Evolutionary conservation across 2,329 filamentous ascomycete genomes (phyloP).

Genomic region (Pyricularia pennisetigena): DNA sequence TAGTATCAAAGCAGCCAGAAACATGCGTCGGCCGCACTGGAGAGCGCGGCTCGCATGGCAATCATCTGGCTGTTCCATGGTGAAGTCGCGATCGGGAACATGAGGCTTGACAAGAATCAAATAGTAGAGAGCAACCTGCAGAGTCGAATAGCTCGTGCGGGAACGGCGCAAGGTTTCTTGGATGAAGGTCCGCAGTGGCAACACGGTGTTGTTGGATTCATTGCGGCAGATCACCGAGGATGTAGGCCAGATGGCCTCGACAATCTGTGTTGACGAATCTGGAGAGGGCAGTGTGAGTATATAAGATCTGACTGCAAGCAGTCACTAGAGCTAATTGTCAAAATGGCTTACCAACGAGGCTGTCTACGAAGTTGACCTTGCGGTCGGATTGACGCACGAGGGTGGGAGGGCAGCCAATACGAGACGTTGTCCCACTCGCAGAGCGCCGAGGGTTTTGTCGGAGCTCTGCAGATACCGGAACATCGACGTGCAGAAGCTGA

Average conservation of each 20-base stretch:
- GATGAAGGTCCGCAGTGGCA: conserved; percentile 91
- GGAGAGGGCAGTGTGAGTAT: conserved; percentile 26
- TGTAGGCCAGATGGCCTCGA: conserved; percentile 93
- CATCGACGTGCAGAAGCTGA: conserved; percentile 23
- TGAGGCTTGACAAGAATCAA: conserved; percentile 87
- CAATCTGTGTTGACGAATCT: conserved; percentile 97
- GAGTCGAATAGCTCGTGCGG: conserved; percentile 90
- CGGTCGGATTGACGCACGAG: conserved; percentile 82
- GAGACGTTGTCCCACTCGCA: conserved; percentile 40
- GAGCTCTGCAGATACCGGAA: conserved; percentile 43
- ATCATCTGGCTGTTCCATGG: conserved; percentile 73
- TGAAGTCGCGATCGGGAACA: conserved; percentile 75
- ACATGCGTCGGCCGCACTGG: conserved; percentile 96
- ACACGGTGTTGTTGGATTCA: conserved; percentile 64
- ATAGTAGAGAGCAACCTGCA: conserved; percentile 96
- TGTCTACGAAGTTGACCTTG: conserved; percentile 92
- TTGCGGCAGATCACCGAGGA: conserved; percentile 71
- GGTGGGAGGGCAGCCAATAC: conserved; percentile 57
- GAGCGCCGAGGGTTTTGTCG: conserved; percentile 55
- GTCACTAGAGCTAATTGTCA: neutral
- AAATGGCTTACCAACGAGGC: conserved; percentile 77
- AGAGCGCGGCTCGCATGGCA: conserved; percentile 66
- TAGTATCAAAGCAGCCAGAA: conserved; percentile 85
- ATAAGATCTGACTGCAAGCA: neutral
- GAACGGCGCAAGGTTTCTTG: conserved; percentile 94